A percentile compares a stretch with the other conserved stretches of the same genome.
These are phyloP conservation scores for Lagenidium giganteum DNA, from an alignment of 352 stramenopile species.

Conservation along the genomic window DNA sequence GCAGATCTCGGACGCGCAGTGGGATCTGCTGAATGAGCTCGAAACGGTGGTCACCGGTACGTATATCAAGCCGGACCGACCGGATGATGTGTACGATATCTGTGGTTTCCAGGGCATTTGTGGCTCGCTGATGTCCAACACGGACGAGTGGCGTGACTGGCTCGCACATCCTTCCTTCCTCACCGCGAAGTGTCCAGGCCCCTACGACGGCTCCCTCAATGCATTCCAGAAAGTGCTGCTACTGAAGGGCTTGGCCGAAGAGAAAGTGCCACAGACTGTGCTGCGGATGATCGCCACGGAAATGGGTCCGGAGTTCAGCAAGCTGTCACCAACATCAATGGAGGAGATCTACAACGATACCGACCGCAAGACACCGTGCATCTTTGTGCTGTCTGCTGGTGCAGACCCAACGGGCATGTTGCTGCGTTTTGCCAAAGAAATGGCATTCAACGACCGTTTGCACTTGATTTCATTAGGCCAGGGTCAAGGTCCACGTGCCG, in stretches of 20 bases:
- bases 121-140: constrained; percentile 47
- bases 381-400: constrained; percentile 88
- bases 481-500: constrained; percentile 83
- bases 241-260: constrained; percentile 67
- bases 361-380: constrained; percentile 85
- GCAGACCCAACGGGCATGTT: constrained; percentile 89
- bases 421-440: constrained; percentile 85
- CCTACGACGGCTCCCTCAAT: constrained; percentile 24
- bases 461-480: constrained; percentile 90
- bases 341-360: constrained; percentile 89
- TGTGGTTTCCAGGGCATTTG: constrained; percentile 49
- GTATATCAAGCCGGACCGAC: background rate
- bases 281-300: constrained; percentile 70
- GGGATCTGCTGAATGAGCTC: constrained; percentile 70
- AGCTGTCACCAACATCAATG: constrained; percentile 73
- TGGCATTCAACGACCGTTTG: constrained; percentile 70
- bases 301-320: constrained; percentile 74
- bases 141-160: constrained; percentile 42
- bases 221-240: constrained; percentile 62
- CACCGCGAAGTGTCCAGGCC: constrained; percentile 24
- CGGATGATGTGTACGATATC: constrained; percentile 7
- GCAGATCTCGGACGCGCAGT: constrained; percentile 56
- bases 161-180: constrained; percentile 32
- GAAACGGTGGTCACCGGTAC: constrained; percentile 37
- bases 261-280: constrained; percentile 81